These are phyloP conservation scores for Wickerhamomyces silvicola DNA, from an alignment of 805 yeast species.

Conservation along the genomic window DNA sequence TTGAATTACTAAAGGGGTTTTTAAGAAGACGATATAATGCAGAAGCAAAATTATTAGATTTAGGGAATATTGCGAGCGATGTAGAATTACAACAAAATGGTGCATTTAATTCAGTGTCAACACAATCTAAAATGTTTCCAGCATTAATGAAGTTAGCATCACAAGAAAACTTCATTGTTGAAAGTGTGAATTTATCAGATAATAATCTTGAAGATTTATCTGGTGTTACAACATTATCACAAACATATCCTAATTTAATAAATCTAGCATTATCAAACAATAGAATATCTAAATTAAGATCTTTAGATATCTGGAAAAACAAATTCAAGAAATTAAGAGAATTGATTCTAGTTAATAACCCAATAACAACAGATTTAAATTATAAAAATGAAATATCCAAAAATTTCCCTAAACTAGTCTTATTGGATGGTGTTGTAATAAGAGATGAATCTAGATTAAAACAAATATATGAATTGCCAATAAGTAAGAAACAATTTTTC, in stretches of 20 bases:
- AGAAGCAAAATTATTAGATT: slow-evolving; percentile 57
- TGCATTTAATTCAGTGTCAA: slow-evolving; percentile 51
- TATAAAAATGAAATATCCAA: slow-evolving; percentile 59
- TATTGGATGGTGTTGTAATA: slow-evolving; percentile 71
- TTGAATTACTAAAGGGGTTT: slow-evolving; percentile 56
- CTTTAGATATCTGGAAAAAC: slow-evolving; percentile 69
- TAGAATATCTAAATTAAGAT: slow-evolving; percentile 48
- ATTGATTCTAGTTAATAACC: slow-evolving; percentile 72
- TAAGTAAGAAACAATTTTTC: slow-evolving; percentile 56
- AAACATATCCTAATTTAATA: slow-evolving; percentile 65
- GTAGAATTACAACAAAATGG: slow-evolving; percentile 54
- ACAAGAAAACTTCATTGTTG: slow-evolving; percentile 44
- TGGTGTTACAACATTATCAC: slow-evolving; percentile 56
- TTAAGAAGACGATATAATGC: slow-evolving; percentile 63
- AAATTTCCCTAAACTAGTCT: slow-evolving; percentile 71
- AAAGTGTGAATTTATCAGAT: slow-evolving; percentile 62
- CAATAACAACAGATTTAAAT: slow-evolving; percentile 43
- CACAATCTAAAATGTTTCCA: slow-evolving; percentile 77
- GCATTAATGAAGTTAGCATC: slow-evolving; percentile 82
- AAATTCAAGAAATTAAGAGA: slow-evolving; percentile 72
- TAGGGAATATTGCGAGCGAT: slow-evolving; percentile 60
- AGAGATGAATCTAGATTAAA: slow-evolving; percentile 64
- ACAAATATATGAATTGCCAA: slow-evolving; percentile 48
- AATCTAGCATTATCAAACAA: slow-evolving; percentile 81
- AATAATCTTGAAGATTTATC: slow-evolving; percentile 60